Conservation (phyloP, 2,329 filamentous ascomycete genomes). For the Chaetomium strumarium region DNA sequence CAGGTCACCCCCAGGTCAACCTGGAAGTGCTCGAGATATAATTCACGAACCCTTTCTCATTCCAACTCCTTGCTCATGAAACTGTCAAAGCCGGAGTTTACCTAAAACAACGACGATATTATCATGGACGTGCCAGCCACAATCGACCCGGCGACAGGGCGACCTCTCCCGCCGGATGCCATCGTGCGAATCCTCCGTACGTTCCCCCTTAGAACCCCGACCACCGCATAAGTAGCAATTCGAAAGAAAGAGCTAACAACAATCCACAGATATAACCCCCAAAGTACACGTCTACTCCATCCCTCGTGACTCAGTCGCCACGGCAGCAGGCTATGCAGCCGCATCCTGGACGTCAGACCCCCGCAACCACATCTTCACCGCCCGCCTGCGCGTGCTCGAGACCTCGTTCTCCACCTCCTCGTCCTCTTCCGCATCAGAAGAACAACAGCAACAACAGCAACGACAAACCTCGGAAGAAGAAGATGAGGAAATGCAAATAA, state of each 20-base stretch:
- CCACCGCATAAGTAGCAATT: background rate
- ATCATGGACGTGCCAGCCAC: slow-evolving; percentile 17
- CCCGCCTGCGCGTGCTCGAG: slow-evolving; percentile 71
- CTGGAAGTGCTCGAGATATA: no score
- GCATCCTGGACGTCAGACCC: slow-evolving; percentile 68
- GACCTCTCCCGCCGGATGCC: slow-evolving; percentile 62
- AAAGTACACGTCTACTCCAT: slow-evolving; percentile 83
- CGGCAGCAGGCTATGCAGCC: slow-evolving; percentile 73
- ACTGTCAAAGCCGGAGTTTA: no score
- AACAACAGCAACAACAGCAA: slow-evolving; percentile 34
- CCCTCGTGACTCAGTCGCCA: slow-evolving; percentile 64
- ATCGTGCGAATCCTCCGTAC: slow-evolving; percentile 73
- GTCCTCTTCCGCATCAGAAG: slow-evolving; percentile 17
- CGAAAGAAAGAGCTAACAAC: slow-evolving; percentile 38
- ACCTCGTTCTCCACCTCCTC: slow-evolving; percentile 50
- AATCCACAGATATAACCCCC: slow-evolving; percentile 64
- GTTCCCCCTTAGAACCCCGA: background rate
- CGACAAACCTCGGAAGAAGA: slow-evolving; percentile 27
- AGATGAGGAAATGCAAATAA: slow-evolving; percentile 41
- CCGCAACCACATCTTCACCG: slow-evolving; percentile 76
- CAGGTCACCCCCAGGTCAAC: no score
- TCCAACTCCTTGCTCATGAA: background rate
- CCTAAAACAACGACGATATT: no score
- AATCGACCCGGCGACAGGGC: slow-evolving; percentile 66
- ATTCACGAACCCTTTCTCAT: no score